phyloP scores from a whole-genome alignment of 2,329 filamentous ascomycete genomes.

The Fusarium luffae region DNA sequence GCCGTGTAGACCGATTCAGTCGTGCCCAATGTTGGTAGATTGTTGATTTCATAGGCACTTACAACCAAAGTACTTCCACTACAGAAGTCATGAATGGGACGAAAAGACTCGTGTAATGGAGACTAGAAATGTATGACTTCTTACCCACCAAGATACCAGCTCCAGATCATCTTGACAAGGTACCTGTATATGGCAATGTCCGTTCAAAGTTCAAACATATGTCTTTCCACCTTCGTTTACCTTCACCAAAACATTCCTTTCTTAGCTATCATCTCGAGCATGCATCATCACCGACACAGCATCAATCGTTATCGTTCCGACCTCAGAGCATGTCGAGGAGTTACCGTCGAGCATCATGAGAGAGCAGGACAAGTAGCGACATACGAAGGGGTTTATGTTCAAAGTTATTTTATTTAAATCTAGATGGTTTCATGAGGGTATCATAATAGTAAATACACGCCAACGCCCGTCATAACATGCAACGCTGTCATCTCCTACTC shows the following conservation, averaged over 20 bases:
- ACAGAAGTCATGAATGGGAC: not conserved
- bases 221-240: constrained; percentile 30
- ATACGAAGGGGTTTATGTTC: not conserved
- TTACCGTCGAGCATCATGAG: not conserved
- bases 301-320: constrained; percentile 33
- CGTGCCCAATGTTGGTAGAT: not conserved
- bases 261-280: constrained; percentile 18
- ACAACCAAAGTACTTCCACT: not conserved
- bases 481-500: not conserved
- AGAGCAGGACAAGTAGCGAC: not conserved
- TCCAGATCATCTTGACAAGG: not conserved
- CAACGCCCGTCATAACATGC: constrained; percentile 23
- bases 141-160: not conserved
- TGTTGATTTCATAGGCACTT: not conserved
- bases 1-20: not conserved
- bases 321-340: not conserved
- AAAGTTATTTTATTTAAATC: not conserved
- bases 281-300: constrained; percentile 39
- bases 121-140: not conserved
- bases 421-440: constrained; percentile 22
- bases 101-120: not conserved
- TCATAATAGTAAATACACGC: constrained; percentile 9
- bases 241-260: constrained; percentile 33
- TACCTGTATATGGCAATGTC: constrained; percentile 7
- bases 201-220: constrained; percentile 12